Conservation (phyloP, 2,329 filamentous ascomycete genomes). For the Arthroderma uncinatum region DNA sequence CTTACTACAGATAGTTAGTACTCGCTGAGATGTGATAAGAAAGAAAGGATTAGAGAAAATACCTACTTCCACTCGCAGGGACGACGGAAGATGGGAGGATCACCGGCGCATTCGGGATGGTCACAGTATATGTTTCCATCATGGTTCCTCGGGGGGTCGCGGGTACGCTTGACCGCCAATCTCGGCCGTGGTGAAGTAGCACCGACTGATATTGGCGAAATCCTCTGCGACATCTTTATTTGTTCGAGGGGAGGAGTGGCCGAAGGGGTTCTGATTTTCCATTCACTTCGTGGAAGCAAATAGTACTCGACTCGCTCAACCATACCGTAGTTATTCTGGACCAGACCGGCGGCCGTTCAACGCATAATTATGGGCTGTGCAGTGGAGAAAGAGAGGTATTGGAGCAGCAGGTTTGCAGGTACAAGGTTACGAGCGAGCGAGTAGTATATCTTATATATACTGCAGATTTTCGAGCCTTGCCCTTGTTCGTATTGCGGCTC, state of each 20-base stretch:
- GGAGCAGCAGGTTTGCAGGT: not conserved
- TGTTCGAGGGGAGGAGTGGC: not conserved
- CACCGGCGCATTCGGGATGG: constrained; percentile 55
- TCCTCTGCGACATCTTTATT: not conserved
- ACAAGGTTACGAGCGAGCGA: not conserved
- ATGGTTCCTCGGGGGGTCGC: constrained; percentile 50
- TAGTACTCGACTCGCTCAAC: not conserved
- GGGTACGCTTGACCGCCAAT: constrained; percentile 33
- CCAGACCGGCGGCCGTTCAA: not conserved
- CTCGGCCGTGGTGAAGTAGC: constrained; percentile 22
- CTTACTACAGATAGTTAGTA: constrained; percentile 49
- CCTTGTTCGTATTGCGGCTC: not conserved
- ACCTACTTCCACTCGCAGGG: constrained; percentile 93
- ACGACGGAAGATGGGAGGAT: constrained; percentile 56
- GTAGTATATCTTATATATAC: not conserved
- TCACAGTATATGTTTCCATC: constrained; percentile 71
- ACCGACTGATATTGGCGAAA: not conserved
- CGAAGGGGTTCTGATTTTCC: not conserved
- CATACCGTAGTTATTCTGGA: not conserved
- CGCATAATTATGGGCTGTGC: not conserved
- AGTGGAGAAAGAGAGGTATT: not conserved
- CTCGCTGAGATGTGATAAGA: not conserved
- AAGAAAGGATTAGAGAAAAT: constrained; percentile 4
- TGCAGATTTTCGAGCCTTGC: too few relatives aligned
- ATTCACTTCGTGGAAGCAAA: constrained; percentile 4